Evolutionary conservation across 345 rosid species (phyloP).

Genomic region (Eucalyptus albens): DNA sequence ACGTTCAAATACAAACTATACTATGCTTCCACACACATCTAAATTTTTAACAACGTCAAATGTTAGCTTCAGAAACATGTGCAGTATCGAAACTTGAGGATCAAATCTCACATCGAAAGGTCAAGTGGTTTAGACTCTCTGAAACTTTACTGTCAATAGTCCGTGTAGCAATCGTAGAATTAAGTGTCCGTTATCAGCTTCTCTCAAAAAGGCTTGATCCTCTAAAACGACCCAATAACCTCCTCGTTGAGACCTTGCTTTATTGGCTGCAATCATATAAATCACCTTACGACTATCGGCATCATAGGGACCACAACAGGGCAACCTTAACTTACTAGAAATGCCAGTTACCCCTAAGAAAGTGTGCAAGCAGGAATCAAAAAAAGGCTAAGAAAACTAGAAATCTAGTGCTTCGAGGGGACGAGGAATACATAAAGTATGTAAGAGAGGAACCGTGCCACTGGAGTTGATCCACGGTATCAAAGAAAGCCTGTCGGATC

Average conservation of each 20-base stretch:
- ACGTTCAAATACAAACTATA: no score
- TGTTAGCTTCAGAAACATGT: not conserved
- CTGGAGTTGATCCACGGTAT: not conserved
- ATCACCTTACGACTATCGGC: not conserved
- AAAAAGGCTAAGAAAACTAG: not conserved
- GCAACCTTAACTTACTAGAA: not conserved
- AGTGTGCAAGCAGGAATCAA: not conserved
- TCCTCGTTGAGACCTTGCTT: not conserved
- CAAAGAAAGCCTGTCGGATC: not conserved
- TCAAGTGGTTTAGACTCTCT: not conserved
- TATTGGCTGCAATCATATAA: not conserved
- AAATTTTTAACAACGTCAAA: no score
- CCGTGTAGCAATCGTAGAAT: not conserved
- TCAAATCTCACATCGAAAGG: not conserved
- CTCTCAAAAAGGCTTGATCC: not conserved
- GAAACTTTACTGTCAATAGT: not conserved
- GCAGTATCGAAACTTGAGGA: not conserved
- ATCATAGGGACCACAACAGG: not conserved
- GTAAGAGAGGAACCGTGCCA: not conserved
- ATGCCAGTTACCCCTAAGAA: not conserved
- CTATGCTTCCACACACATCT: no score
- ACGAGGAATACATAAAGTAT: not conserved
- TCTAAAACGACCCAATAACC: not conserved
- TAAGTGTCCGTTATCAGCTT: not conserved
- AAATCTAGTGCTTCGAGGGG: not conserved